A percentile compares a stretch with the other conserved stretches of the same genome.
These are phyloP conservation scores for Calonectria honghensis DNA, from an alignment of 2,329 filamentous ascomycete species.

Conservation along the genomic window DNA sequence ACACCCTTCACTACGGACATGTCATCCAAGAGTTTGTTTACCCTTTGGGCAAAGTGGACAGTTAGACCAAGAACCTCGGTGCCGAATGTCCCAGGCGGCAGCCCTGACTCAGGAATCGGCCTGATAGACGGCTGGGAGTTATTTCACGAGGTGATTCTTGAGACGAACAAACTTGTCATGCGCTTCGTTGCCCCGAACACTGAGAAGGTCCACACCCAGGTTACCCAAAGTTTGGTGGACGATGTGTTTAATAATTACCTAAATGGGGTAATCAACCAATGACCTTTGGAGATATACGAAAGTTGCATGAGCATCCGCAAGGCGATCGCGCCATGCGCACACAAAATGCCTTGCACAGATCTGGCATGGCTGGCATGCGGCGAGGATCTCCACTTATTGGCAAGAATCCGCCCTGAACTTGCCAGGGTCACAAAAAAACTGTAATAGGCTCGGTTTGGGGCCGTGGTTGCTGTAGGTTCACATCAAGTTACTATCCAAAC, in stretches of 20 bases:
- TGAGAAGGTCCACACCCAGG: constrained; percentile 51
- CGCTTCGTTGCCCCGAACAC: constrained; percentile 53
- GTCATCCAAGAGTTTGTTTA: constrained; percentile 55
- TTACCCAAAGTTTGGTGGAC: constrained; percentile 55
- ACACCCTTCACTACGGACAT: constrained; percentile 47
- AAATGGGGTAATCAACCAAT: not conserved
- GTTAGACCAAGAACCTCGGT: constrained; percentile 41
- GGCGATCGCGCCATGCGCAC: not conserved
- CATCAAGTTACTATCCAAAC: not conserved
- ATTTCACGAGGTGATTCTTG: constrained; percentile 53
- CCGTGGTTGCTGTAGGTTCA: not conserved
- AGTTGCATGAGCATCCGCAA: not conserved
- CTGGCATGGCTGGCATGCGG: not conserved
- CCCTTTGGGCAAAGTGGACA: constrained; percentile 60
- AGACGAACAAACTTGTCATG: constrained; percentile 56
- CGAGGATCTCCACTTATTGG: not conserved
- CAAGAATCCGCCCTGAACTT: not conserved
- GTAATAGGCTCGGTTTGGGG: not conserved
- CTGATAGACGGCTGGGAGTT: constrained; percentile 54
- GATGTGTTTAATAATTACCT: constrained; percentile 47
- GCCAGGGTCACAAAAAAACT: not conserved
- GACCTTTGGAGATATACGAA: not conserved
- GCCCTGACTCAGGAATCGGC: constrained; percentile 35
- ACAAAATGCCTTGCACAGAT: not conserved
- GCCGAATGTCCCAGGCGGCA: constrained; percentile 24